These are phyloP conservation scores for Candida vartiovaarae DNA, from an alignment of 805 yeast species.

Conservation along the genomic window DNA sequence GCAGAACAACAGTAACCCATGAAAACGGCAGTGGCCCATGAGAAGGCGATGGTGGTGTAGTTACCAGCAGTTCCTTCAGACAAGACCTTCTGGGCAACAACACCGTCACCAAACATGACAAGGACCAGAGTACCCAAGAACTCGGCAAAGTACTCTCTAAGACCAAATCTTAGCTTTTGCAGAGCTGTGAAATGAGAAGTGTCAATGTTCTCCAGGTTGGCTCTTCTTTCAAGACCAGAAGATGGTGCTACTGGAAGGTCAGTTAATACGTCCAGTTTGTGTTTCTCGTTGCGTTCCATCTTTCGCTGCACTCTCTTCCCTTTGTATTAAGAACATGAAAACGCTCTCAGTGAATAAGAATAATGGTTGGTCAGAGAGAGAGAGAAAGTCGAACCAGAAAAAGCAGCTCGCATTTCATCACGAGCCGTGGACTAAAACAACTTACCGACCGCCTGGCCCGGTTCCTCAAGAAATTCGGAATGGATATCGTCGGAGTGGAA, in stretches of 20 bases:
- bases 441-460: slow-evolving; percentile 24
- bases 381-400: neutral
- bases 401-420: too few species aligned
- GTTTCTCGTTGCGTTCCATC: too few species aligned
- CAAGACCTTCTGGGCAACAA: slow-evolving; percentile 36
- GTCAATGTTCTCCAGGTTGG: slow-evolving; percentile 11
- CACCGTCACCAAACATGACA: slow-evolving; percentile 41
- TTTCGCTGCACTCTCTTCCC: too few species aligned
- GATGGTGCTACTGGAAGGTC: slow-evolving; percentile 16
- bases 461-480: slow-evolving; percentile 22
- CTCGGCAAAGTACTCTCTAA: slow-evolving; percentile 44
- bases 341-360: too few species aligned
- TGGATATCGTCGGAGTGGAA: slow-evolving; percentile 26
- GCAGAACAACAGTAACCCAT: slow-evolving; percentile 45
- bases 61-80: slow-evolving; percentile 34
- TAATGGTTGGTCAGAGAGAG: too few species aligned
- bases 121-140: slow-evolving; percentile 43
- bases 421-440: slow-evolving; percentile 1
- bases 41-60: slow-evolving; percentile 34
- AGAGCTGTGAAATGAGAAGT: slow-evolving; percentile 15
- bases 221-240: slow-evolving; percentile 23
- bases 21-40: slow-evolving; percentile 51
- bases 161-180: slow-evolving; percentile 23
- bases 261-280: too few species aligned
- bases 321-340: too few species aligned